Conservation (phyloP, 768 basidiomycete genomes). For the Pleurotus salmoneostramineus region DNA sequence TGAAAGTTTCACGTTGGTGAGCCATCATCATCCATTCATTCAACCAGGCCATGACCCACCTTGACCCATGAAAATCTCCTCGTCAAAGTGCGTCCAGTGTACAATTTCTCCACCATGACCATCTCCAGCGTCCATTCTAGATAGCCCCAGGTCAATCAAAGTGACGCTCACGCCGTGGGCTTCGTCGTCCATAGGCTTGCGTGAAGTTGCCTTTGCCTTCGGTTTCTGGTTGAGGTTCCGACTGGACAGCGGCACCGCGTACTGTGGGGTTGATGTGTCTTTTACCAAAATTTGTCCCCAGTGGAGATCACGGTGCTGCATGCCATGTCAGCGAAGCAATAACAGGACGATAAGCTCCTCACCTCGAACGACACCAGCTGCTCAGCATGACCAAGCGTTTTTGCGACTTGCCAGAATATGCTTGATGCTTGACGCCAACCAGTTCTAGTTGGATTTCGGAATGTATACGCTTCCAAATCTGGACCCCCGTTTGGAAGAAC, state of each 20-base stretch:
- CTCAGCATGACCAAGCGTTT: slow-evolving; percentile 77
- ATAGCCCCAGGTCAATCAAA: slow-evolving; percentile 92
- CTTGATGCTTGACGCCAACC: slow-evolving; percentile 88
- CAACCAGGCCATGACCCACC: slow-evolving; percentile 36
- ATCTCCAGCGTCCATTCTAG: slow-evolving; percentile 69
- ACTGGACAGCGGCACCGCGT: slow-evolving; percentile 25
- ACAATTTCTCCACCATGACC: slow-evolving; percentile 38
- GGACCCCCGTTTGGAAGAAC: slow-evolving; percentile 87
- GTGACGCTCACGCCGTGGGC: slow-evolving; percentile 72
- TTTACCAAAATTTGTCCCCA: slow-evolving; percentile 94
- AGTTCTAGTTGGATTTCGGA: slow-evolving; percentile 23
- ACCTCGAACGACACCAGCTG: slow-evolving; percentile 85
- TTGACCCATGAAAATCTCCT: slow-evolving; percentile 89
- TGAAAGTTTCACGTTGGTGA: slow-evolving; percentile 19
- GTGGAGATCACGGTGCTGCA: slow-evolving; percentile 96
- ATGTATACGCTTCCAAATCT: slow-evolving; percentile 85
- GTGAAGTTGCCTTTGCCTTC: slow-evolving; percentile 9
- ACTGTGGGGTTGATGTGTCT: slow-evolving; percentile 20
- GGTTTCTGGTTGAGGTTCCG: slow-evolving; percentile 28
- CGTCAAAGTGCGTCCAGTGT: slow-evolving; percentile 82
- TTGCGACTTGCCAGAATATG: slow-evolving; percentile 88
- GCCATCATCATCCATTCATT: neutral
- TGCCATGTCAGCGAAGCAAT: slow-evolving; percentile 1
- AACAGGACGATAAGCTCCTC: slow-evolving; percentile 15
- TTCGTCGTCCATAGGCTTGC: slow-evolving; percentile 60